These are phyloP conservation scores for Fraxinus baroniana DNA, from an alignment of 305 asterid genomes.

Conservation along the genomic window DNA sequence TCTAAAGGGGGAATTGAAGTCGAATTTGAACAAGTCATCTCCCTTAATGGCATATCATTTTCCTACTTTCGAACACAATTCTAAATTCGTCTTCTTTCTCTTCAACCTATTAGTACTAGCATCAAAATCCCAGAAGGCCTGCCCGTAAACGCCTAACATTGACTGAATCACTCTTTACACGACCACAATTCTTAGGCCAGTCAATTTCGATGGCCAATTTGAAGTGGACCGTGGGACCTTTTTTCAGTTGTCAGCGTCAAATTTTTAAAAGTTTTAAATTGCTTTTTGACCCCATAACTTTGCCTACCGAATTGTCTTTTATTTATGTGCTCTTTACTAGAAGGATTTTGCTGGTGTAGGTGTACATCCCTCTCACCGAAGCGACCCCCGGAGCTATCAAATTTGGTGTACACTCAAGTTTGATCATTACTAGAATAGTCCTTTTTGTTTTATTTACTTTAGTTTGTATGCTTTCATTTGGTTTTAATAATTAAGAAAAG, in stretches of 20 bases:
- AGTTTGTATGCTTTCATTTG: background rate
- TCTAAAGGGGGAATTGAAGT: background rate
- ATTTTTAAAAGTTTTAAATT: background rate
- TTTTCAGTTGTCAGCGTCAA: background rate
- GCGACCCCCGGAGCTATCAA: too few relatives aligned
- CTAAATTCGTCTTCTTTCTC: background rate
- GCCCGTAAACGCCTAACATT: background rate
- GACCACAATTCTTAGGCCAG: background rate
- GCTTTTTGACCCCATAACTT: background rate
- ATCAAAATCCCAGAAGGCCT: background rate
- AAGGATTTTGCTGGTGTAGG: too few relatives aligned
- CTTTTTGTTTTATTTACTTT: background rate
- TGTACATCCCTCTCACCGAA: too few relatives aligned
- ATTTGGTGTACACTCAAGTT: too few relatives aligned
- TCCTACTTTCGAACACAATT: background rate
- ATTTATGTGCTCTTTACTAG: too few relatives aligned
- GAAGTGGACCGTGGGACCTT: background rate
- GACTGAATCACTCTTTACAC: background rate
- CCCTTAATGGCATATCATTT: background rate
- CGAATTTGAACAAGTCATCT: background rate
- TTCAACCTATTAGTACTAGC: background rate
- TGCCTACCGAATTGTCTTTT: background rate
- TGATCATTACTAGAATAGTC: background rate
- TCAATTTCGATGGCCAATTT: slow-evolving; percentile 1
- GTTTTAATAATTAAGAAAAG: background rate